Evolutionary conservation across 495 filamentous ascomycete species (phyloP).

Genomic region (Articulospora tetracladia): DNA sequence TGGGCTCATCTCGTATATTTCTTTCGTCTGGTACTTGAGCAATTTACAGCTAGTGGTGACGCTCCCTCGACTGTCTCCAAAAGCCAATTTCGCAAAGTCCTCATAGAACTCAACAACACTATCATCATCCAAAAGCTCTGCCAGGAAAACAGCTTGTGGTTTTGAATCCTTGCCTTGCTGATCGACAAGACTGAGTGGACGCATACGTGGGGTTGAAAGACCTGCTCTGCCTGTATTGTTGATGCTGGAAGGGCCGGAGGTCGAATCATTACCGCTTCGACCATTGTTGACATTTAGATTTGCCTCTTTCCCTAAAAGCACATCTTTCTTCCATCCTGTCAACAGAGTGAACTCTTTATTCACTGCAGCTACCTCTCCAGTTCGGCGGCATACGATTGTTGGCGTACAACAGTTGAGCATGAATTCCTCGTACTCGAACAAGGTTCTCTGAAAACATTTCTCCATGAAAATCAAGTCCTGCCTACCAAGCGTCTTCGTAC

Average conservation of each 20-base stretch:
- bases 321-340: conserved; percentile 90
- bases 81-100: conserved; percentile 87
- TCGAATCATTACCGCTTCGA: conserved; percentile 29
- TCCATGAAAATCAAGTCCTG: conserved; percentile 97
- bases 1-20: conserved; percentile 34
- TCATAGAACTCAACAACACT: conserved; percentile 94
- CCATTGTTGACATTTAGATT: conserved; percentile 87
- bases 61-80: conserved; percentile 79
- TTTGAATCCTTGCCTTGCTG: conserved; percentile 27
- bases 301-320: conserved; percentile 80
- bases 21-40: conserved; percentile 80
- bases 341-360: conserved; percentile 93
- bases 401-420: conserved; percentile 84
- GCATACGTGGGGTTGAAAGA: conserved; percentile 41
- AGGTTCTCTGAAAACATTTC: conserved; percentile 87
- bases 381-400: conserved; percentile 85
- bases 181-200: conserved; percentile 31
- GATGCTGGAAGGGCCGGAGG: conserved; percentile 31
- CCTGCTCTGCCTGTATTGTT: conserved; percentile 34
- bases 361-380: conserved; percentile 86
- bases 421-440: conserved; percentile 90
- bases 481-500: conserved; percentile 73
- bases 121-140: conserved; percentile 90
- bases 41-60: conserved; percentile 82
- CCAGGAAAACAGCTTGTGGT: conserved; percentile 77